Conservation (phyloP, 2,329 filamentous ascomycete genomes). For the Calonectria pseudoturangicola region DNA sequence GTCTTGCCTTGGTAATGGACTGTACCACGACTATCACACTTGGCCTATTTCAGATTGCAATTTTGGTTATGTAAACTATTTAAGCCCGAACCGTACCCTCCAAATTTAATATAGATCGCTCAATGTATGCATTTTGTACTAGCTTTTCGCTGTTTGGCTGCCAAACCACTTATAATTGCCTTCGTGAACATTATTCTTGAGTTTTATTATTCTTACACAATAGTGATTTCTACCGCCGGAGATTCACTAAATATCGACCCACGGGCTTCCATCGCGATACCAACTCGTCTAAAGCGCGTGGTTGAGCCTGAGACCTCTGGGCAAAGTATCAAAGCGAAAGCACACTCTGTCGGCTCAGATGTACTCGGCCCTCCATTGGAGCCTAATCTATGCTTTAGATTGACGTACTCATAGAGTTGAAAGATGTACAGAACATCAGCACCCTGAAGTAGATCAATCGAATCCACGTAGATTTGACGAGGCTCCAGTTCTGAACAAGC, state of each 20-base stretch:
- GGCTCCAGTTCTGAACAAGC: not conserved
- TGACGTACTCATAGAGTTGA: not conserved
- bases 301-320: not conserved
- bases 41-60: not conserved
- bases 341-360: constrained; percentile 2
- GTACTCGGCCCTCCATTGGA: no score
- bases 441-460: not conserved
- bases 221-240: not conserved
- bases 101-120: no score
- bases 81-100: no score
- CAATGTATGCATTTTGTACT: no score
- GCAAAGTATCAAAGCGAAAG: constrained; percentile 13
- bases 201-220: not conserved
- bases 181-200: not conserved
- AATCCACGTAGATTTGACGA: not conserved
- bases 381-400: not conserved
- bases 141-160: no score
- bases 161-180: not conserved
- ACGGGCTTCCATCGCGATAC: constrained; percentile 4
- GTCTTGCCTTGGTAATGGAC: constrained; percentile 20
- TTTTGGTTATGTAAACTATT: not conserved
- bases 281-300: not conserved
- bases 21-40: no score
- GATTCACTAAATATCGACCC: constrained; percentile 1
- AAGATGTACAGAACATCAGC: not conserved